Conservation (phyloP, 805 yeast species). For the Candida silvicultrix region DNA sequence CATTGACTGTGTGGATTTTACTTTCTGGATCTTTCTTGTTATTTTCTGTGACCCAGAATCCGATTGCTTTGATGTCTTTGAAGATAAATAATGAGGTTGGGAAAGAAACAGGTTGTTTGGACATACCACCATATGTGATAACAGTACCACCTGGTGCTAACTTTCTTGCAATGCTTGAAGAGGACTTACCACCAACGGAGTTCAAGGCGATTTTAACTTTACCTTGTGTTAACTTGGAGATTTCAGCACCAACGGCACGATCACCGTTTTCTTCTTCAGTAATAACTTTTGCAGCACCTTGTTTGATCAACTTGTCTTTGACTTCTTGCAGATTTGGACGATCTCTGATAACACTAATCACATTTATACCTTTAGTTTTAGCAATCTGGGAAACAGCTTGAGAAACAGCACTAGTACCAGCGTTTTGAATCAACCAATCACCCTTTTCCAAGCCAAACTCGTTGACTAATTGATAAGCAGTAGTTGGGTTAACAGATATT, state of each 20-base stretch:
- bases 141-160: slow-evolving; percentile 67
- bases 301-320: slow-evolving; percentile 43
- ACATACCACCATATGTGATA: slow-evolving; percentile 97
- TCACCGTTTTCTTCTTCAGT: slow-evolving; percentile 82
- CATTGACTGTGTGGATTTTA: slow-evolving; percentile 48
- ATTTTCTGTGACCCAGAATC: slow-evolving; percentile 88
- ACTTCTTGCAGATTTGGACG: slow-evolving; percentile 69
- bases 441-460: slow-evolving; percentile 41
- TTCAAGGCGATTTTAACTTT: slow-evolving; percentile 76
- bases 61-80: slow-evolving; percentile 78
- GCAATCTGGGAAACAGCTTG: slow-evolving; percentile 88
- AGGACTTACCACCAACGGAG: slow-evolving; percentile 89
- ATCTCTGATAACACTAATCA: slow-evolving; percentile 83
- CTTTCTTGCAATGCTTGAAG: slow-evolving; percentile 78
- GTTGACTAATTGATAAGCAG: slow-evolving; percentile 85
- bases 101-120: slow-evolving; percentile 86
- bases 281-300: slow-evolving; percentile 83
- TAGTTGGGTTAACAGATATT: slow-evolving; percentile 84
- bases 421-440: slow-evolving; percentile 94
- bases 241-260: slow-evolving; percentile 55
- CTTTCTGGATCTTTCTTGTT: slow-evolving; percentile 51
- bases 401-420: slow-evolving; percentile 95
- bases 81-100: slow-evolving; percentile 89
- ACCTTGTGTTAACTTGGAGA: slow-evolving; percentile 45
- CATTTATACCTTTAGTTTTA: slow-evolving; percentile 68